Evolutionary conservation across 1,284 basidiomycete species (phyloP).

Genomic region (Earliella scabrosa): DNA sequence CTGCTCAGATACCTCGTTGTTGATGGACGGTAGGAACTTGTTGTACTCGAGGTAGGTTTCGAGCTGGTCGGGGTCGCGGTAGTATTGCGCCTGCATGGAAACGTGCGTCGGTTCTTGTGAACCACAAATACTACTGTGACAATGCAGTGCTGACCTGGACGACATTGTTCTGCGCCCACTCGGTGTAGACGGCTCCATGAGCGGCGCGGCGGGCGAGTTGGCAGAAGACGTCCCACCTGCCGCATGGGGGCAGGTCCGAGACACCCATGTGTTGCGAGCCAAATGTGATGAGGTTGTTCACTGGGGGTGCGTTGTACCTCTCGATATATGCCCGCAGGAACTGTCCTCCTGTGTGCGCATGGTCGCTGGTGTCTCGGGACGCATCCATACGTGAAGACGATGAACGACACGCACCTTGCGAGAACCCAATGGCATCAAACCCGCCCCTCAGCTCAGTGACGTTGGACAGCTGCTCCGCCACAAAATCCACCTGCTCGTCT

Average conservation of each 20-base stretch:
- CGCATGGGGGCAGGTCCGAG: constrained; percentile 79
- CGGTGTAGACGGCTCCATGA: constrained; percentile 77
- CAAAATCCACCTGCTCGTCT: constrained; percentile 70
- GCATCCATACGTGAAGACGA: neutral
- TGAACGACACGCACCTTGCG: constrained; percentile 65
- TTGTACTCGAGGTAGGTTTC: constrained; percentile 74
- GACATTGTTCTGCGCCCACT: constrained; percentile 84
- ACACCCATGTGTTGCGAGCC: constrained; percentile 88
- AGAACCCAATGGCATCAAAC: constrained; percentile 93
- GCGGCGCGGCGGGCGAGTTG: constrained; percentile 75
- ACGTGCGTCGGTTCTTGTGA: too few relatives aligned
- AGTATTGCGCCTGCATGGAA: constrained; percentile 83
- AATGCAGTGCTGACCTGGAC: constrained; percentile 62
- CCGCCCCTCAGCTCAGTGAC: constrained; percentile 76
- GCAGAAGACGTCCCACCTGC: constrained; percentile 76
- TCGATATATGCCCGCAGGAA: constrained; percentile 92
- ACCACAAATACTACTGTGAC: neutral
- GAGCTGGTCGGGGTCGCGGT: constrained; percentile 82
- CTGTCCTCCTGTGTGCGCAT: constrained; percentile 62
- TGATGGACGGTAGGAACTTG: constrained; percentile 74
- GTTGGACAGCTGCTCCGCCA: constrained; percentile 67
- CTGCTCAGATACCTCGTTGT: constrained; percentile 64
- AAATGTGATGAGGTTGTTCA: constrained; percentile 90
- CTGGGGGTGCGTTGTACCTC: constrained; percentile 76
- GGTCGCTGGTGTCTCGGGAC: constrained; percentile 24